Evolutionary conservation across 2,329 filamentous ascomycete genomes (phyloP).

Genomic region (Neonectria sp.): DNA sequence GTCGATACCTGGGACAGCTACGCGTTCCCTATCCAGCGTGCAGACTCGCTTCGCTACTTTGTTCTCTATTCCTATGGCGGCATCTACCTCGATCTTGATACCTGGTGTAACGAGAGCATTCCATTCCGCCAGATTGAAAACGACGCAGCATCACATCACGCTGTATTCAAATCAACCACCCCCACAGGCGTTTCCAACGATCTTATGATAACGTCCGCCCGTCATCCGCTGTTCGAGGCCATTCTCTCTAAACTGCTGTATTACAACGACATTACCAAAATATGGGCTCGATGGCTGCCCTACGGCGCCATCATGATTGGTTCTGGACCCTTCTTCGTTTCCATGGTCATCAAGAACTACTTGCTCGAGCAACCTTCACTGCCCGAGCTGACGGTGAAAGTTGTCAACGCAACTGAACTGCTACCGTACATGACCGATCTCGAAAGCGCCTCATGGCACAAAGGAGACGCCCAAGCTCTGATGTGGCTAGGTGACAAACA

Average conservation of each 20-base stretch:
- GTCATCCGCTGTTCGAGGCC: constrained; percentile 81
- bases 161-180: constrained; percentile 64
- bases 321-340: constrained; percentile 83
- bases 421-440: constrained; percentile 55
- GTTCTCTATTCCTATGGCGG: constrained; percentile 80
- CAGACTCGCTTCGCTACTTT: constrained; percentile 82
- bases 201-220: constrained; percentile 80
- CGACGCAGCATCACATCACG: constrained; percentile 38
- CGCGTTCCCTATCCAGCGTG: constrained; percentile 79
- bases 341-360: constrained; percentile 83
- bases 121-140: constrained; percentile 48
- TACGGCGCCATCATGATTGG: constrained; percentile 88
- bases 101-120: constrained; percentile 48
- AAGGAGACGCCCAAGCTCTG: constrained; percentile 61
- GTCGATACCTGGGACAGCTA: constrained; percentile 79
- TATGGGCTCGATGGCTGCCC: constrained; percentile 73
- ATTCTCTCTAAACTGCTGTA: constrained; percentile 76
- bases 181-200: constrained; percentile 88
- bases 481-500: constrained; percentile 62
- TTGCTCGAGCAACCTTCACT: constrained; percentile 63
- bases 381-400: constrained; percentile 46
- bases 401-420: constrained; percentile 46
- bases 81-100: constrained; percentile 76
- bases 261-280: constrained; percentile 71
- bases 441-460: constrained; percentile 62